phyloP scores from a whole-genome alignment of 1,284 basidiomycete genomes.

The Agaricales sp. region DNA sequence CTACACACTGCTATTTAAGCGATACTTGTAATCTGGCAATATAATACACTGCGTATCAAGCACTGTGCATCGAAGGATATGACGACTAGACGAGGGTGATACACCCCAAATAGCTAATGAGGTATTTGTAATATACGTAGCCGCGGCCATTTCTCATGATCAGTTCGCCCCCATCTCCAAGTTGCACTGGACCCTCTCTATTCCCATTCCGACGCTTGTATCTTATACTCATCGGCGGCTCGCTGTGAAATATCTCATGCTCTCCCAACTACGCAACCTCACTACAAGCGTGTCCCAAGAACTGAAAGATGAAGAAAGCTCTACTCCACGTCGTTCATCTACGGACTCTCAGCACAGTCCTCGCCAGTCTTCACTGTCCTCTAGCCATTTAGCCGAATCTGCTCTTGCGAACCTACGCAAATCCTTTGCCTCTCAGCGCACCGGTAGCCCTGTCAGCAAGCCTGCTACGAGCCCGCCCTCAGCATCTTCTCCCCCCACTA shows the following conservation, averaged over 20 bases:
- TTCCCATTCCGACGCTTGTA: too few species aligned
- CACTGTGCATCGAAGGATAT: too few species aligned
- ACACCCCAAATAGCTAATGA: too few species aligned
- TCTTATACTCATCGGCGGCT: too few species aligned
- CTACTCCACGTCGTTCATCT: slow-evolving; percentile 28
- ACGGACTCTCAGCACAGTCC: background rate
- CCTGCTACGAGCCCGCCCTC: slow-evolving; percentile 16
- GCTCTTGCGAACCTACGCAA: slow-evolving; percentile 51
- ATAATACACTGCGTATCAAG: too few species aligned
- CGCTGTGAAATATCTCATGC: too few species aligned
- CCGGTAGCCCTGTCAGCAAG: slow-evolving; percentile 28
- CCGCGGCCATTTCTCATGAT: background rate
- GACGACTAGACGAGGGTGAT: too few species aligned
- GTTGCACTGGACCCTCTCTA: background rate
- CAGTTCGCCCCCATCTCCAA: background rate
- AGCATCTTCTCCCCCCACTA: slow-evolving; percentile 14
- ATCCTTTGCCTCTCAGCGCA: slow-evolving; percentile 44
- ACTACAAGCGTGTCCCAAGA: background rate
- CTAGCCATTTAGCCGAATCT: slow-evolving; percentile 48
- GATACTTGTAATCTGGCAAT: too few species aligned
- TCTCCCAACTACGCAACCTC: slow-evolving; percentile 48
- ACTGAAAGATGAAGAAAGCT: slow-evolving; percentile 36
- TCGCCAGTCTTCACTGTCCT: slow-evolving; percentile 21
- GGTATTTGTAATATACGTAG: too few species aligned
- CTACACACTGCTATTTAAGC: too few species aligned